Percentiles rank a stretch among this genome's conserved stretches.
phyloP scores from a whole-genome alignment of 768 basidiomycete species.

The Trametes punicea region DNA sequence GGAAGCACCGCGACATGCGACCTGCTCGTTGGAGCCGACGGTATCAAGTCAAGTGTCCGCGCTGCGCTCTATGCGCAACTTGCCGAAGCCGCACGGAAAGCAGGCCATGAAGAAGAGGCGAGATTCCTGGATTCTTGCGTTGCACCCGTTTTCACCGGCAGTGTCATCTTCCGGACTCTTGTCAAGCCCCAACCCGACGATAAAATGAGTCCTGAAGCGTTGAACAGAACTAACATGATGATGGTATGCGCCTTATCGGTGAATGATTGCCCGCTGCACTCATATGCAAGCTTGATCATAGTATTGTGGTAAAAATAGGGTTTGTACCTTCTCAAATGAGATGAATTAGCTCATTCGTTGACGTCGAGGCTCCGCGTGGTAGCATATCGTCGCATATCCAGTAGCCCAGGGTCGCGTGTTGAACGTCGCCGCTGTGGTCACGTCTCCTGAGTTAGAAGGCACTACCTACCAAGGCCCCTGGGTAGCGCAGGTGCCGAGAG shows the following conservation, averaged over 20 bases:
- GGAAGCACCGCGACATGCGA: conserved; percentile 25
- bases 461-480: conserved; percentile 7
- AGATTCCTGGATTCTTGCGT: background rate
- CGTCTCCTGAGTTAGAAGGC: background rate
- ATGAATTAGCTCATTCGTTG: background rate
- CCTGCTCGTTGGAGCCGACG: conserved; percentile 29
- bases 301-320: conserved; percentile 17
- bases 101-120: background rate
- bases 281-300: background rate
- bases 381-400: conserved; percentile 16
- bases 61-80: conserved; percentile 1
- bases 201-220: background rate
- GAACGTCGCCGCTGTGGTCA: background rate
- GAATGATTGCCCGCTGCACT: background rate
- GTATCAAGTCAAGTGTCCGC: conserved; percentile 22
- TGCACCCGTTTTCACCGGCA: background rate
- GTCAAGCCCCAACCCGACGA: background rate
- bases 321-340: background rate
- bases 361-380: background rate
- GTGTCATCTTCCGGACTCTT: conserved; percentile 1
- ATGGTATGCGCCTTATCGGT: background rate
- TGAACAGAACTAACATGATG: background rate
- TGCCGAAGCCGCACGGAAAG: background rate
- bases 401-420: conserved; percentile 6
- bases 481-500: background rate